Evolutionary conservation across 164 flowering plant species (phyloP), one percentile per base, ranked within the genome.

Genomic region (Tetracentron sinense): DNA sequence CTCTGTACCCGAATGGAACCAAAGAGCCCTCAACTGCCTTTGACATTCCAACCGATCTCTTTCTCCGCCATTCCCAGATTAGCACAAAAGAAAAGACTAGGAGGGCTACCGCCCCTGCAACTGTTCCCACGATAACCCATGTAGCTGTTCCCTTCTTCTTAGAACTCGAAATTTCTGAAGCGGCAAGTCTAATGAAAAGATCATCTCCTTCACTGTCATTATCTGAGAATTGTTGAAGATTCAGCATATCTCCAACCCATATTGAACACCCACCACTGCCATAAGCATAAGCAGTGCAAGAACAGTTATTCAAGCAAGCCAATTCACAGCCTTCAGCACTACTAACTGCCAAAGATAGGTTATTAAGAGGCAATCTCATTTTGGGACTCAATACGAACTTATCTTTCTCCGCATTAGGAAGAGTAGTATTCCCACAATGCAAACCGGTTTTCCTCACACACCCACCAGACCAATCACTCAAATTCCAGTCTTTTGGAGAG

Each of bases 81-180:
- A 58, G 20, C 26, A 29, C 61, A 8, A 58, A 31, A 22, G 33
- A 26, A 15, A 58, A 8, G 26, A 11, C 48, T 33, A 58, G n/a
- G 28, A 33, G 20, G 62, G 44, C 25, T 16, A 23, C 62, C 25
- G 52, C 62, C n/a, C n/a, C n/a, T n/a, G n/a, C n/a, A n/a, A n/a
- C n/a, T n/a, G n/a, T n/a, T n/a, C n/a, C n/a, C n/a, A n/a, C n/a
- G n/a, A n/a, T n/a, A n/a, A n/a, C n/a, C n/a, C n/a, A n/a, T n/a
- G n/a, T n/a, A n/a, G n/a, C n/a, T n/a, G n/a, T n/a, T n/a, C n/a
- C n/a, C n/a, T n/a, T n/a, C n/a, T n/a, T n/a, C n/a, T 38, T 38
- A 38, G 44, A 10, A 12, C 44, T 4, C 14, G 11, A 16, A 38
- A 38, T 4, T 16, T 38, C 44, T 8, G 44, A 38, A 38, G 44